Percentiles rank a stretch among this genome's conserved stretches.
These are phyloP conservation scores for Raddia guianensis DNA, from an alignment of 176 grass and related monocot species.

Conservation along the genomic window DNA sequence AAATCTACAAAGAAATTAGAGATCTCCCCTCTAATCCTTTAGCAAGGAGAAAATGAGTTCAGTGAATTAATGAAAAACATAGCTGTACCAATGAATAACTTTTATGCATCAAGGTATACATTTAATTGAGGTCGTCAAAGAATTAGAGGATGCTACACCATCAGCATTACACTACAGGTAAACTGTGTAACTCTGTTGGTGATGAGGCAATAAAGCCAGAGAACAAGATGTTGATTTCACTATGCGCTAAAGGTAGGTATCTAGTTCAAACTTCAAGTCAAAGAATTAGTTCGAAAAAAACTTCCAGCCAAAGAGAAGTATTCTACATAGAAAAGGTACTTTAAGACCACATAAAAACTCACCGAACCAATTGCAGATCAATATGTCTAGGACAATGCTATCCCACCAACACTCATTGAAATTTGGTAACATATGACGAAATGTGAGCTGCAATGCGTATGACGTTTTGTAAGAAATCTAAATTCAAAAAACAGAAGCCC, in stretches of 20 bases:
- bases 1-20: neutral
- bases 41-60: neutral
- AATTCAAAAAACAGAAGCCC: constrained; percentile 10
- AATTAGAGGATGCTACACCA: neutral
- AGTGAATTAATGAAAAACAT: constrained; percentile 3
- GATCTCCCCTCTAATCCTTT: neutral
- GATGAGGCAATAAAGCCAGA: constrained; percentile 6
- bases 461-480: constrained; percentile 32
- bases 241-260: constrained; percentile 15
- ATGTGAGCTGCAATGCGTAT: constrained; percentile 75
- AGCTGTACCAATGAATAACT: neutral
- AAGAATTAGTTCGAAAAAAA: neutral
- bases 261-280: constrained; percentile 5
- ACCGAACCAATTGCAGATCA: constrained; percentile 99
- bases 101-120: neutral
- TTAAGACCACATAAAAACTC: constrained; percentile 45
- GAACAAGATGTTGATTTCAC: neutral
- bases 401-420: constrained; percentile 99
- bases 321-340: constrained; percentile 33
- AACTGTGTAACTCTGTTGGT: neutral
- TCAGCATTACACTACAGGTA: constrained; percentile 6
- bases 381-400: constrained; percentile 92
- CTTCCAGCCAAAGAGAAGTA: neutral
- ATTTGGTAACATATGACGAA: constrained; percentile 99
- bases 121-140: neutral